Evolutionary conservation across 192 early-diverging fungal genomes (phyloP).

Genomic region (Umbelopsis ramanniana): DNA sequence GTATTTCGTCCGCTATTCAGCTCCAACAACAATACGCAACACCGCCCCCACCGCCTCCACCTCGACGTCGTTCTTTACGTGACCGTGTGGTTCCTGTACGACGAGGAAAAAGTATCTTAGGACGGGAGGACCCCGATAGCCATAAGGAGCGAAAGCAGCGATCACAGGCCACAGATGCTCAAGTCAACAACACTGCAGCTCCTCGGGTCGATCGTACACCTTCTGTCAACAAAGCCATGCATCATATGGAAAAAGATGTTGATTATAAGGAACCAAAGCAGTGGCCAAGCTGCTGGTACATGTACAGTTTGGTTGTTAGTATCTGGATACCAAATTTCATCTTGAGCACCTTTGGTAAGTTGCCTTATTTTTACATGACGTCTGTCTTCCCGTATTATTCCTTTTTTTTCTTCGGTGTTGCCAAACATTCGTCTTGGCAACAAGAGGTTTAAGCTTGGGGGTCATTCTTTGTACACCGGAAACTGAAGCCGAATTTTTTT

Average conservation of each 20-base stretch:
- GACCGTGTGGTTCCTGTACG: slow-evolving; percentile 28
- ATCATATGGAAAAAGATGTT: slow-evolving; percentile 13
- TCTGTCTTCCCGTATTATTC: too few relatives aligned
- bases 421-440: too few relatives aligned
- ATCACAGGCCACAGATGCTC: not conserved
- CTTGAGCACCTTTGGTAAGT: slow-evolving; percentile 30
- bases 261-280: not conserved
- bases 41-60: slow-evolving; percentile 11
- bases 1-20: not conserved
- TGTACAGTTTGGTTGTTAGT: slow-evolving; percentile 28
- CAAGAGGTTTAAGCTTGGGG: too few relatives aligned
- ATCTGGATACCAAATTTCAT: slow-evolving; percentile 29
- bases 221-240: not conserved
- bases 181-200: slow-evolving; percentile 4
- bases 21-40: not conserved
- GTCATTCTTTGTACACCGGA: not conserved
- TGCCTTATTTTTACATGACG: not conserved
- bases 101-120: slow-evolving; percentile 43
- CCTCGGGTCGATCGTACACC: not conserved
- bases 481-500: not conserved
- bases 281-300: slow-evolving; percentile 28
- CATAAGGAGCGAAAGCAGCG: not conserved
- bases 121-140: slow-evolving; percentile 32
- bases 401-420: too few relatives aligned
- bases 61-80: slow-evolving; percentile 4